phyloP scores from a whole-genome alignment of 1,284 basidiomycete genomes.

The Ceratobasidium theobromae region DNA sequence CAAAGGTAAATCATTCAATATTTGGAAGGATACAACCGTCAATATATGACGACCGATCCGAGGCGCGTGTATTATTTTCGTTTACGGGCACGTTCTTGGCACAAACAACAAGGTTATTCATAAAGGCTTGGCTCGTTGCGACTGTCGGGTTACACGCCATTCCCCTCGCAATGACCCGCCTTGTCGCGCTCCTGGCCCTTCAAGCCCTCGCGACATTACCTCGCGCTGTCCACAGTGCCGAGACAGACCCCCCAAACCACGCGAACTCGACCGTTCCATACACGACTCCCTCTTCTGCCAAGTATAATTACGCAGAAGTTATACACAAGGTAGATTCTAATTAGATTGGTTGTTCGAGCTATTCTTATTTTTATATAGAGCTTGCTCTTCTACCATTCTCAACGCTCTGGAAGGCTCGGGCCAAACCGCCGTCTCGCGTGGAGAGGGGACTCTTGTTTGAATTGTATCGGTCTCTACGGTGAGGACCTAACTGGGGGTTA shows the following conservation, averaged over 20 bases:
- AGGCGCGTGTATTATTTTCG: conserved; percentile 3
- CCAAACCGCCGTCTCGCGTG: conserved; percentile 34
- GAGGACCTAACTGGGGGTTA: conserved; percentile 34
- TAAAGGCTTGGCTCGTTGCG: not conserved
- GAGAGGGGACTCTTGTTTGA: conserved; percentile 32
- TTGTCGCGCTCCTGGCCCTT: conserved; percentile 20
- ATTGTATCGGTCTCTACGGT: conserved; percentile 31
- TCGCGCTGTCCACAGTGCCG: not conserved
- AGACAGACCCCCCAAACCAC: conserved; percentile 30
- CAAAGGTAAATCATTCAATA: not conserved
- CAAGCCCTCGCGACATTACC: conserved; percentile 14
- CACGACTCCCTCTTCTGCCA: conserved; percentile 23
- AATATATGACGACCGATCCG: conserved; percentile 14
- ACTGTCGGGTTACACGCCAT: not conserved
- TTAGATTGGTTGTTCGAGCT: not conserved
- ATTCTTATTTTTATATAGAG: conserved; percentile 4
- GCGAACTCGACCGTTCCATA: conserved; percentile 34
- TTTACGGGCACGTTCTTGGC: conserved; percentile 11
- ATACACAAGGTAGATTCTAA: conserved; percentile 29
- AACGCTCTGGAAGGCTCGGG: conserved; percentile 33
- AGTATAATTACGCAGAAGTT: conserved; percentile 36
- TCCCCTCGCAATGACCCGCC: conserved; percentile 12
- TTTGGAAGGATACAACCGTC: not conserved
- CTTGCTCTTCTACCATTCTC: conserved; percentile 35
- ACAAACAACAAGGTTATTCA: not conserved